Percentiles rank a stretch among this genome's conserved stretches.
phyloP scores from a whole-genome alignment of 306 rosid genomes.

The Cucurbita ficifolia region DNA sequence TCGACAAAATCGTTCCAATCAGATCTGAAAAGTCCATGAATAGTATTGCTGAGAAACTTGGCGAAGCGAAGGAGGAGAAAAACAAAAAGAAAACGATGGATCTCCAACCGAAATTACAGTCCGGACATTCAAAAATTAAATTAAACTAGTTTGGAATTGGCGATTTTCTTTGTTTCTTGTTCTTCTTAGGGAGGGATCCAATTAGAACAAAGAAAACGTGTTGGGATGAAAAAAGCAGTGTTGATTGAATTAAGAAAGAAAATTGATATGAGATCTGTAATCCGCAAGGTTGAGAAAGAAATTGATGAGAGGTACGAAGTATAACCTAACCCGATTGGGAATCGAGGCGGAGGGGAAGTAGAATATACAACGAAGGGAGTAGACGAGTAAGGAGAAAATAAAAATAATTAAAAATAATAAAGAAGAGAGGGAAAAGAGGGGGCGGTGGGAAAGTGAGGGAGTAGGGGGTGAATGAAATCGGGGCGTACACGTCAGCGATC shows the following conservation, averaged over 20 bases:
- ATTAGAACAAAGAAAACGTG: neutral
- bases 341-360: neutral
- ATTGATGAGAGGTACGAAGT: neutral
- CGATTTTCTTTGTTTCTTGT: neutral
- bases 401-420: neutral
- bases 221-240: no score
- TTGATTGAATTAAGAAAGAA: neutral
- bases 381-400: neutral
- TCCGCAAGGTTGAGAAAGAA: neutral
- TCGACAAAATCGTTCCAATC: constrained; percentile 16
- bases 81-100: neutral
- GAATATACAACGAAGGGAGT: neutral
- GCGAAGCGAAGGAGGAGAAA: no score
- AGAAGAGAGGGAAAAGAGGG: neutral
- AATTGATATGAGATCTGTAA: constrained; percentile 14
- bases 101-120: neutral
- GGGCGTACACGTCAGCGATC: constrained; percentile 73
- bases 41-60: neutral
- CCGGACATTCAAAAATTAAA: neutral
- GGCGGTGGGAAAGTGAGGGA: neutral
- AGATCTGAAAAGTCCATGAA: constrained; percentile 41
- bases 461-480: constrained; percentile 25
- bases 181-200: neutral
- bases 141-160: neutral
- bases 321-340: neutral